These are phyloP conservation scores for Meripilus lineatus DNA, from an alignment of 1,284 basidiomycete species.

Conservation along the genomic window DNA sequence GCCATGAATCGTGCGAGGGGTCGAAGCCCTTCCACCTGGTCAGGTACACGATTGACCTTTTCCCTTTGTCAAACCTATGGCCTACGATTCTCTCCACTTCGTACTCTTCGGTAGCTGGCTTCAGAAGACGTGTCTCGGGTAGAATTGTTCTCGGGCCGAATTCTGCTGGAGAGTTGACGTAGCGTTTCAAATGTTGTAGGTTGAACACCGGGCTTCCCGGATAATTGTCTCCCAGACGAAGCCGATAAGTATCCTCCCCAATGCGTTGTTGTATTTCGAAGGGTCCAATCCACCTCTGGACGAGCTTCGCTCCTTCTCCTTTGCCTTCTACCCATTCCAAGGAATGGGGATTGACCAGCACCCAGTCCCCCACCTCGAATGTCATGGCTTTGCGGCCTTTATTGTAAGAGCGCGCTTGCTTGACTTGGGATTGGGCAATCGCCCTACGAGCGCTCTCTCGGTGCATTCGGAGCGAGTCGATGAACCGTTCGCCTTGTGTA, in stretches of 20 bases:
- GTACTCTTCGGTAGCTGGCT: conserved; percentile 13
- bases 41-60: conserved; percentile 9
- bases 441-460: neutral
- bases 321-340: conserved; percentile 21
- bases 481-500: neutral
- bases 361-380: conserved; percentile 22
- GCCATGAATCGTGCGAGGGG: conserved; percentile 4
- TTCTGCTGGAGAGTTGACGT: conserved; percentile 12
- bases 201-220: conserved; percentile 27
- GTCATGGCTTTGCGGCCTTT: conserved; percentile 8
- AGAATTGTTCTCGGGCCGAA: conserved; percentile 14
- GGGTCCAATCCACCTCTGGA: conserved; percentile 27
- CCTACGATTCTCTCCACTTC: conserved; percentile 18
- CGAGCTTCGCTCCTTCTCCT: conserved; percentile 27
- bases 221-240: conserved; percentile 24
- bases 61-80: conserved; percentile 9
- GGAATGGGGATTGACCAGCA: conserved; percentile 28
- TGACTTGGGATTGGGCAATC: neutral
- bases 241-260: conserved; percentile 21
- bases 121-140: conserved; percentile 4
- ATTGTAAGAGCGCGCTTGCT: conserved; percentile 14
- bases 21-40: conserved; percentile 21
- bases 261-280: conserved; percentile 27
- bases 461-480: neutral
- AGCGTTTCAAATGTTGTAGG: conserved; percentile 22